These are phyloP conservation scores for Scutellaria baicalensis DNA, from an alignment of 257 asterid genomes.

Conservation along the genomic window DNA sequence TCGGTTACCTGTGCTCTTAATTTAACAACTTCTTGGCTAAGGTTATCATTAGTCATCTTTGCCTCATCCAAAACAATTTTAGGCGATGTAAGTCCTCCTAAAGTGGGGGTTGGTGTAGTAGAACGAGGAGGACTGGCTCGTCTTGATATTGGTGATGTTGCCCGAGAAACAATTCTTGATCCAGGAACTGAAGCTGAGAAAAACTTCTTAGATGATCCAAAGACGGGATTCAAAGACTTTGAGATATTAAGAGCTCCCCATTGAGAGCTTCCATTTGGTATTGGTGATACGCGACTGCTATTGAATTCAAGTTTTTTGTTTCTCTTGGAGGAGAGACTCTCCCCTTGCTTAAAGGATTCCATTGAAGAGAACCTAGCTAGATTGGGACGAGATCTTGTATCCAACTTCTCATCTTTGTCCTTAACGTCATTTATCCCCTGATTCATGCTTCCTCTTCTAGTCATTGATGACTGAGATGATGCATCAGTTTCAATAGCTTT, in stretches of 20 bases:
- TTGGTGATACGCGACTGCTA: conserved; percentile 92
- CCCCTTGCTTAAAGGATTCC: conserved; percentile 84
- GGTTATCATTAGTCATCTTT: conserved; percentile 57
- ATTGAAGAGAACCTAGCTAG: conserved; percentile 77
- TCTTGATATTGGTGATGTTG: conserved; percentile 95
- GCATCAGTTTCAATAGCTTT: conserved; percentile 67
- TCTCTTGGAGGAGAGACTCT: conserved; percentile 61
- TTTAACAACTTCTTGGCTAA: conserved; percentile 71
- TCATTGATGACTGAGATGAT: conserved; percentile 59
- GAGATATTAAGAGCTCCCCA: conserved; percentile 79
- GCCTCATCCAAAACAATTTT: conserved; percentile 60
- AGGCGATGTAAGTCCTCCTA: conserved; percentile 92
- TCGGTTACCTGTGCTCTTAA: conserved; percentile 79
- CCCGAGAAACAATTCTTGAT: conserved; percentile 96
- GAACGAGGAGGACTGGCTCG: conserved; percentile 97
- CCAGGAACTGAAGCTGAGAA: conserved; percentile 99
- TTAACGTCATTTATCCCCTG: conserved; percentile 42
- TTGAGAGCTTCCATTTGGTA: conserved; percentile 85
- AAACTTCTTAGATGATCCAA: conserved; percentile 85
- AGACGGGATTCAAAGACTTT: conserved; percentile 78
- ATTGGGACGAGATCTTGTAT: conserved; percentile 66
- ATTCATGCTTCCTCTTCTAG: conserved; percentile 67
- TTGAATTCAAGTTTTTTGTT: conserved; percentile 79
- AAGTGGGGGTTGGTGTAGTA: conserved; percentile 94
- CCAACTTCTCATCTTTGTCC: conserved; percentile 71